Evolutionary conservation across 192 early-diverging fungal genomes (phyloP), one percentile per base, ranked within the genome.

Genomic region (Thamnidium elegans): DNA sequence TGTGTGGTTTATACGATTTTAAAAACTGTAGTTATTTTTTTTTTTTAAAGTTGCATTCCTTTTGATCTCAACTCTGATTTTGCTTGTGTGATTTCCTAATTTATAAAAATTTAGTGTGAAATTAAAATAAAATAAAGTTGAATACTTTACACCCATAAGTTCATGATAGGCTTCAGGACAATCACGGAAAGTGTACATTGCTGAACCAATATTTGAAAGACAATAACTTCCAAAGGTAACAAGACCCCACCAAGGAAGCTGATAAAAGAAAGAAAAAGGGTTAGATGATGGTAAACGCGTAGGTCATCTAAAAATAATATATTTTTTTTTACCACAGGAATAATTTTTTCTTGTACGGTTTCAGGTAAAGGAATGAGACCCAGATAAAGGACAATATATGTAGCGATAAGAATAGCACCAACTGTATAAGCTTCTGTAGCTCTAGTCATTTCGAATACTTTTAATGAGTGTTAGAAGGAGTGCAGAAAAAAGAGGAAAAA

Each of bases 221-320:
- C 90, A 90, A 75, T 97, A 96, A n/a, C 91, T 80, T 7, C 94
- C 94, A 70, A 97, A 93, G 1, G 84, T 72, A 36, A 97, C 90
- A 31, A 95, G 61, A 6, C 66, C 71, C 89, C 90, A 92, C 73
- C 86, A 86, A 2, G 92, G 91, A 17, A 94, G 66, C 89, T 92
- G 73, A 26, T 45, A 8, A 48, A 50, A 32, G 5, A 31, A 59
- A n/a, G 39, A 34, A 55, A 21, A 20, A 39, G 39, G 8, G 30
- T 23, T 17, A 19, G 53, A 50, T 13, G 43, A 47, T 10, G 8
- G n/a, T 10, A 8, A n/a, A 45, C 15, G 14, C 20, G 34, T 5
- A 4, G 20, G 58, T 30, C 20, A 15, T 8, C 11, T 26, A 26
- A 26, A 26, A 26, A 26, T 26, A 13, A 15, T 47, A 32, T 20